Base-by-base conservation (phyloP, 768 basidiomycete genomes). In the Mycena olivaceomarginata region DNA sequence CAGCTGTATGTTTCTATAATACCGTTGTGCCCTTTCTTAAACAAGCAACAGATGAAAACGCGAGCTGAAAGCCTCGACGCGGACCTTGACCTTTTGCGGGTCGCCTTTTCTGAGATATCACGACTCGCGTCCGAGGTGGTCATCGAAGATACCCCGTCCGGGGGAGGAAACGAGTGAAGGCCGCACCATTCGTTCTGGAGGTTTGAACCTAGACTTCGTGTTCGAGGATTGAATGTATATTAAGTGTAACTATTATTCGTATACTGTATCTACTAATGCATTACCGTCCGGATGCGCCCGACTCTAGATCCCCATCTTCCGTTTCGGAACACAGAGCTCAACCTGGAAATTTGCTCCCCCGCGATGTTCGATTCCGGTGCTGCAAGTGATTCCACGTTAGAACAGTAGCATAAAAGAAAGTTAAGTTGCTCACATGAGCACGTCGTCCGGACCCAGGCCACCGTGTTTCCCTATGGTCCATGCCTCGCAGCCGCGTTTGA, bases 41-140 rank as follows among this genome's bases (percentile, higher is more conserved):
- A 45, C 51, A 59, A 67, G n/a, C n/a, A 63, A 16, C 79, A 97
- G 97, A 97, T 98, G 94, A 98, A 97, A 84, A 90, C 91, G 8
- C 91, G 95, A 15, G 96, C 97, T 2, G 97, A 98, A 83, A 92
- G 93, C 67, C 91, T 97, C 15, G 97, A 98, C 81, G 89, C 91
- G 5, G 95, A 97, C 82, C 90, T 98, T 15, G 97, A 98, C 81
- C 88, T 93, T 25, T 90, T 98, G 60, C 91, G 91, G 82, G 92
- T 88, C 22, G 95, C 96, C 0, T 97, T 97, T 82, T 96, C 94
- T 10, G 96, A 97, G 81, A 97, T 97, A 41, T 97, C 96, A 18
- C 89, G 96, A 46, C 89, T 97, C 15, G 91, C 92, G 7, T 89
- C 93, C 3, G 94, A 96, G 80, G 90, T 94, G 10, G 90, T 93